phyloP scores from a whole-genome alignment of 2,329 filamentous ascomycete genomes.

The Xylaria multiplex region DNA sequence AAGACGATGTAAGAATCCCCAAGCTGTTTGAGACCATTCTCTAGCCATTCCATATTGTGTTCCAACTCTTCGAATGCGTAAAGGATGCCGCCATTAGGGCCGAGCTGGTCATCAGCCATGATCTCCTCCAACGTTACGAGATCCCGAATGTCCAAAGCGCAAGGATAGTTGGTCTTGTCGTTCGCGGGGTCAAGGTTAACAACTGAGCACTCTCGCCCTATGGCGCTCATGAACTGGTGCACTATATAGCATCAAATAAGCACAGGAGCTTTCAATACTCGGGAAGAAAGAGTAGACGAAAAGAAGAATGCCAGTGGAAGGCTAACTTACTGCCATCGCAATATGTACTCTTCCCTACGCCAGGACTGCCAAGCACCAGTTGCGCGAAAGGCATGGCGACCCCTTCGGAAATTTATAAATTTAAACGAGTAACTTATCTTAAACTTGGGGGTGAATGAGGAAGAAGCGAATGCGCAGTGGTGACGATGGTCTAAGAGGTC shows the following conservation, averaged over 20 bases:
- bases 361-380: conserved; percentile 92
- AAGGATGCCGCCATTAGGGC: conserved; percentile 90
- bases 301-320: background rate
- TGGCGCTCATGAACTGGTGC: conserved; percentile 97
- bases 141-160: conserved; percentile 88
- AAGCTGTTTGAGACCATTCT: conserved; percentile 79
- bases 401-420: background rate
- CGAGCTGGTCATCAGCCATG: conserved; percentile 89
- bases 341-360: conserved; percentile 95
- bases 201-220: conserved; percentile 92
- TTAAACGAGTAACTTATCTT: background rate
- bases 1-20: conserved; percentile 94
- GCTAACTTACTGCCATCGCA: conserved; percentile 83
- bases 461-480: background rate
- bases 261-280: background rate
- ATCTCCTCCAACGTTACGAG: conserved; percentile 92
- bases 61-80: conserved; percentile 97
- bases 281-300: conserved; percentile 16
- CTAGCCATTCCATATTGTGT: conserved; percentile 91
- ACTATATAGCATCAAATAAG: conserved; percentile 58
- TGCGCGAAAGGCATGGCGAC: conserved; percentile 72
- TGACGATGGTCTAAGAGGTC: conserved; percentile 2
- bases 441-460: background rate
- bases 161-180: conserved; percentile 88
- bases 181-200: conserved; percentile 98